phyloP scores from a whole-genome alignment of 768 basidiomycete species.

The Collybiopsis confluens region DNA sequence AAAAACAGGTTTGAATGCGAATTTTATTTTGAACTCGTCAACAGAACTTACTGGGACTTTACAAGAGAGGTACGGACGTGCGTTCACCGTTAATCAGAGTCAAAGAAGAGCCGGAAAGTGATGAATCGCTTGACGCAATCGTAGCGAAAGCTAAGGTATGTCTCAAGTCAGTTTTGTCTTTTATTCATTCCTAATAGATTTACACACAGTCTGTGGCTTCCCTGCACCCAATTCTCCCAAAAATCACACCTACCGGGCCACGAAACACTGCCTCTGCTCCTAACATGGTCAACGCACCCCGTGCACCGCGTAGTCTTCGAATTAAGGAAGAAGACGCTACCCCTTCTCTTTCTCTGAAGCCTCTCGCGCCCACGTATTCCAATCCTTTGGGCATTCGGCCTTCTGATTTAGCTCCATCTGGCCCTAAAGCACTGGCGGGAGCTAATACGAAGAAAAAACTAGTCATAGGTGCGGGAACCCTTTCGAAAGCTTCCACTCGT shows the following conservation, averaged over 20 bases:
- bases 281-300: conserved; percentile 5
- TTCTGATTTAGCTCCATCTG: conserved; percentile 28
- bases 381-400: conserved; percentile 58
- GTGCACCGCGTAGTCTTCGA: conserved; percentile 14
- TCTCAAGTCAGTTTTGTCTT: neutral
- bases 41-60: neutral
- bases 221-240: neutral
- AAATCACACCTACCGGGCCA: neutral
- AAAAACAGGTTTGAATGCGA: neutral
- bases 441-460: conserved; percentile 32
- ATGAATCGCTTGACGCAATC: neutral
- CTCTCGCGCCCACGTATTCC: conserved; percentile 35
- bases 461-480: conserved; percentile 47
- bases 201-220: neutral
- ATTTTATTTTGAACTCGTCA: neutral
- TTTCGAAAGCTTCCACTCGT: neutral
- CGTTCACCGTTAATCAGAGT: neutral
- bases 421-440: conserved; percentile 19
- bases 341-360: conserved; percentile 28
- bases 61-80: neutral
- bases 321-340: conserved; percentile 18
- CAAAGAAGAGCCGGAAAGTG: neutral
- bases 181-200: neutral
- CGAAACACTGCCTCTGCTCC: conserved; percentile 27
- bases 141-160: neutral